Evolutionary conservation across 1,284 basidiomycete genomes (phyloP), one percentile per base, ranked within the genome.

Genomic region (Boletellus deceptivus): DNA sequence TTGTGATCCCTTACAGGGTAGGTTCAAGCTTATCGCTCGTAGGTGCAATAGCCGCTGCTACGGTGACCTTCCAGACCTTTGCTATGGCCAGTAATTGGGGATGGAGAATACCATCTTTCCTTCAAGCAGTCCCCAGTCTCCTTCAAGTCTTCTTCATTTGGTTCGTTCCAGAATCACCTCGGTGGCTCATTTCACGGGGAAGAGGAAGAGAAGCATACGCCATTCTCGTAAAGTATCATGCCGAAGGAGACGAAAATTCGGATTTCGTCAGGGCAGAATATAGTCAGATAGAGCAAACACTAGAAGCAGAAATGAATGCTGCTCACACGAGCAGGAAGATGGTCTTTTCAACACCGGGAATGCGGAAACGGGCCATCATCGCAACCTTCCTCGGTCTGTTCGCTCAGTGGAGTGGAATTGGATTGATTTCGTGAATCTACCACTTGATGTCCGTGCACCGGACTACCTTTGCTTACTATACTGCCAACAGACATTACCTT

Each of bases 21-120:
- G 37, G 38, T 6, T 27, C 1, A 10, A n/a, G 36, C 24, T 50
- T 9, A 46, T 20, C 13, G 1, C 0, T 20, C 18, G 16, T 34
- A 55, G 53, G 53, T 17, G 17, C 48, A 16, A 11, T 50, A 18
- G n/a, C 17, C 13, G 56, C 56, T 10, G 56, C 56, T 24, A 46
- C 72, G 16, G 67, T 73, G 16, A 77, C 75, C 1, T 69, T 78
- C 27, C 72, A 76, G 13, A 80, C 78, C 1, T 79, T 78, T 64
- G 54, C 60, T 4, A 76, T 80, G 70, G 44, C 56, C 2, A 74
- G 59, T 51, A 71, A 77, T 58, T 80, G 79, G 76, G 75, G 72
- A 6, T 56, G 55, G 55, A 45, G 55, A 37, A 56, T 56, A 6
- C 50, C 55, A 2, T 56, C 55, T 16, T 20, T 41, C 8, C 33